phyloP scores from a whole-genome alignment of 495 filamentous ascomycete genomes.

The Xylaria curta region DNA sequence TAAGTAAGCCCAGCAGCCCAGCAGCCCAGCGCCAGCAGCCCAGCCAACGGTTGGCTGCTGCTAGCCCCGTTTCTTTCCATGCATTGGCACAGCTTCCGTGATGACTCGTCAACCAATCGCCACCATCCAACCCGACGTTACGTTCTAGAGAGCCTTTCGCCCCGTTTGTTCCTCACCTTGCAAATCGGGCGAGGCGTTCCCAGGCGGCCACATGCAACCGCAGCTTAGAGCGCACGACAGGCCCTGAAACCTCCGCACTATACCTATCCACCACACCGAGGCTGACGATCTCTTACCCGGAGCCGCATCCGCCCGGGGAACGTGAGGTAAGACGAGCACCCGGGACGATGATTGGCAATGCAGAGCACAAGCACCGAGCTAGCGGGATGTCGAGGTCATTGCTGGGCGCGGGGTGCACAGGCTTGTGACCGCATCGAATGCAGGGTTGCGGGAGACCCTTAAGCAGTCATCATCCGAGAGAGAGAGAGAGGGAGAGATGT shows the following conservation, averaged over 20 bases:
- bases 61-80: constrained; percentile 33
- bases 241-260: neutral
- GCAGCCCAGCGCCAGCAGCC: too few species aligned
- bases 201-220: constrained; percentile 9
- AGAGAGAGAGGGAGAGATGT: constrained; percentile 1
- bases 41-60: constrained; percentile 21
- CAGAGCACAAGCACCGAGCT: neutral
- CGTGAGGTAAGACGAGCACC: constrained; percentile 14
- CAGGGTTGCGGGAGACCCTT: constrained; percentile 1
- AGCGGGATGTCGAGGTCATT: constrained; percentile 5
- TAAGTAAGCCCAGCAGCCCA: constrained; percentile 24
- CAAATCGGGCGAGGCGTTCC: constrained; percentile 10
- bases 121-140: constrained; percentile 14
- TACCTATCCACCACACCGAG: constrained; percentile 20
- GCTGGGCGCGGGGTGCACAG: neutral
- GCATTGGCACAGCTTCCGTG: constrained; percentile 14
- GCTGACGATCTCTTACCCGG: constrained; percentile 10
- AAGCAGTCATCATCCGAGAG: constrained; percentile 14
- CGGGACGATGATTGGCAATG: neutral
- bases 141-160: constrained; percentile 24
- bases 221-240: constrained; percentile 15
- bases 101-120: constrained; percentile 9
- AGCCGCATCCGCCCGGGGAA: constrained; percentile 13
- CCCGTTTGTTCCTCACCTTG: constrained; percentile 35
- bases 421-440: constrained; percentile 6